A percentile compares a stretch with the other conserved stretches of the same genome.
phyloP scores from a whole-genome alignment of 768 basidiomycete genomes.

The Saitozyma sp. region DNA sequence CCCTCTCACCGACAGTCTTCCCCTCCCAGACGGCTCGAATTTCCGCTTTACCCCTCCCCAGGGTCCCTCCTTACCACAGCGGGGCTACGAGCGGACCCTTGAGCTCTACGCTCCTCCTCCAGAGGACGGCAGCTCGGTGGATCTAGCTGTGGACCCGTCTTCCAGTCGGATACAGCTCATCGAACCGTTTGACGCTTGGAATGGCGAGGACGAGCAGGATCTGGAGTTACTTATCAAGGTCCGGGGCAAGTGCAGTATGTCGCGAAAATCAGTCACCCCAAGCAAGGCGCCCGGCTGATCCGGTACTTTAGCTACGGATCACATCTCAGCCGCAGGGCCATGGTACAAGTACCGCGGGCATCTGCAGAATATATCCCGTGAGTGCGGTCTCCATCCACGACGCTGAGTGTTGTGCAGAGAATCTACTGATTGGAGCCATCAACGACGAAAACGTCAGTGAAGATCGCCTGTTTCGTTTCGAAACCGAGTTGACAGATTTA shows the following conservation, averaged over 20 bases:
- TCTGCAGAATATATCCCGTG: constrained; percentile 34
- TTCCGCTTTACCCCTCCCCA: constrained; percentile 14
- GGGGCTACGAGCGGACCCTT: constrained; percentile 12
- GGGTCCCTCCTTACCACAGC: constrained; percentile 9
- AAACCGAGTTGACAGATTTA: neutral
- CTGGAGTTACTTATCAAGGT: constrained; percentile 22
- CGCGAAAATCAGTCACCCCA: too few relatives aligned
- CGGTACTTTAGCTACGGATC: constrained; percentile 29
- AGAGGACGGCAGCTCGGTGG: neutral
- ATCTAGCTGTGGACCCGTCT: constrained; percentile 7
- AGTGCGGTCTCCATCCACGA: neutral
- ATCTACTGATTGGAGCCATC: constrained; percentile 24
- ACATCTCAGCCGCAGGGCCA: constrained; percentile 40
- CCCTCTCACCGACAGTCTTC: constrained; percentile 12
- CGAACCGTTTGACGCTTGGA: constrained; percentile 15
- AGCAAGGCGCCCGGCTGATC: neutral
- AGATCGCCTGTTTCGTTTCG: neutral
- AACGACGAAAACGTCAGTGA: constrained; percentile 18
- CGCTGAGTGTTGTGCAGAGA: constrained; percentile 13
- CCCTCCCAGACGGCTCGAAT: neutral
- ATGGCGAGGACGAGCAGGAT: constrained; percentile 8
- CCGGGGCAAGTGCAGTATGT: constrained; percentile 18
- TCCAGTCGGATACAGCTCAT: constrained; percentile 18
- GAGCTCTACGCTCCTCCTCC: constrained; percentile 14
- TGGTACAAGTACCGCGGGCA: constrained; percentile 42